Evolutionary conservation across 2,329 filamentous ascomycete genomes (phyloP).

Genomic region (Rhinocladiella similis): DNA sequence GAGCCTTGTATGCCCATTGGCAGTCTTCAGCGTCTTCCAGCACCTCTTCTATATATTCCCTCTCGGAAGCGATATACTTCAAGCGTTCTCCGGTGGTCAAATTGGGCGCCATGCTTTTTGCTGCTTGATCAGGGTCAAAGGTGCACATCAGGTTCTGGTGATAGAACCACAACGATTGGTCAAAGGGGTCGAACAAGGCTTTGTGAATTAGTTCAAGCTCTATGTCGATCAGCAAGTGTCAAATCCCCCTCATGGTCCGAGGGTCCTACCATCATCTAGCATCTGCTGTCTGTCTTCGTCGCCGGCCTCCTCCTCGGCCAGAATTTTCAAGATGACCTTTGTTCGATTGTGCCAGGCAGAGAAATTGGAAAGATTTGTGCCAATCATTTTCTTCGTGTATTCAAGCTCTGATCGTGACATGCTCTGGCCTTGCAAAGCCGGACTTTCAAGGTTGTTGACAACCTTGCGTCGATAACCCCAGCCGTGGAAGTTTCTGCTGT

Average conservation of each 20-base stretch:
- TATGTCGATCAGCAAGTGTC: constrained; percentile 28
- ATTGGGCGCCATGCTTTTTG: constrained; percentile 63
- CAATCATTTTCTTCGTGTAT: constrained; percentile 89
- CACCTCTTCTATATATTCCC: constrained; percentile 70
- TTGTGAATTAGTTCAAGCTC: constrained; percentile 76
- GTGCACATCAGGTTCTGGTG: constrained; percentile 82
- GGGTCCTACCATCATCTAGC: constrained; percentile 64
- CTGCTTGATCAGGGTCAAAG: constrained; percentile 53
- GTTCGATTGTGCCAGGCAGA: constrained; percentile 94
- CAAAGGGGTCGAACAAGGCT: constrained; percentile 85
- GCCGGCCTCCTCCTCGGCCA: constrained; percentile 69
- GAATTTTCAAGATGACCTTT: constrained; percentile 74
- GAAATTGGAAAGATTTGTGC: constrained; percentile 86
- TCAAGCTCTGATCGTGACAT: constrained; percentile 80
- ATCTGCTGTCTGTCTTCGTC: constrained; percentile 65
- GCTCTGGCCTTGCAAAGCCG: constrained; percentile 53
- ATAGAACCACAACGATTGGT: constrained; percentile 97
- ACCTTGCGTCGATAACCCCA: constrained; percentile 88
- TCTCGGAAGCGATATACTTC: constrained; percentile 67
- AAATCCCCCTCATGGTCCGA: not conserved
- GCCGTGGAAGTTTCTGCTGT: constrained; percentile 92
- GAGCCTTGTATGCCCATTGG: constrained; percentile 87
- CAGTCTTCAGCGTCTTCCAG: constrained; percentile 66
- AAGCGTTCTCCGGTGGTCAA: constrained; percentile 63
- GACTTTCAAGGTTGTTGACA: constrained; percentile 70